A percentile compares a stretch with the other conserved stretches of the same genome.
Evolutionary conservation across 257 asterid species (phyloP).

Genomic region (Salvia miltiorrhiza): DNA sequence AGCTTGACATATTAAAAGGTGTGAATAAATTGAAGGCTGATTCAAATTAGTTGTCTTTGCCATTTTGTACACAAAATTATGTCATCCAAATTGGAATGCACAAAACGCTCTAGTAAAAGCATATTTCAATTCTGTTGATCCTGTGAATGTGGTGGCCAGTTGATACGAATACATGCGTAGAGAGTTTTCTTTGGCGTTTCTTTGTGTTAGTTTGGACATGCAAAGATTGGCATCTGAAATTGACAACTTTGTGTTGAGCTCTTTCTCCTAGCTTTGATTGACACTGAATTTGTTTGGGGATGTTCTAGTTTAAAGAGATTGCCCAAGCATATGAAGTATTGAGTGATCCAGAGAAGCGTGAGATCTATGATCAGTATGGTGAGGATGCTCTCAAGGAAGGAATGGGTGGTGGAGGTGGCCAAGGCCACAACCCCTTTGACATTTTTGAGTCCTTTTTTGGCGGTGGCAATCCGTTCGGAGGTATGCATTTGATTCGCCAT

Average conservation of each 20-base stretch:
- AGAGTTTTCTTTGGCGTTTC: neutral
- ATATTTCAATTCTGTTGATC: neutral
- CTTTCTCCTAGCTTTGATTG: neutral
- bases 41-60: neutral
- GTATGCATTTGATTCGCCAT: conserved; percentile 29
- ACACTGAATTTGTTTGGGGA: neutral
- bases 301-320: conserved; percentile 71
- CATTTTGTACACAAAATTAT: neutral
- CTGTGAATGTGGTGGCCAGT: neutral
- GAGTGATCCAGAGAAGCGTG: conserved; percentile 83
- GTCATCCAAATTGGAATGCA: neutral
- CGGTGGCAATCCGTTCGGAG: conserved; percentile 80
- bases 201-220: neutral
- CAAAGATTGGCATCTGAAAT: neutral
- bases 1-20: neutral
- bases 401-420: conserved; percentile 79
- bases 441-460: conserved; percentile 76
- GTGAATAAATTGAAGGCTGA: neutral
- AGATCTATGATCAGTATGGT: conserved; percentile 85
- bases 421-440: conserved; percentile 75
- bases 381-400: conserved; percentile 96
- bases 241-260: neutral
- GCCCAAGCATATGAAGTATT: conserved; percentile 87
- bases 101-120: neutral
- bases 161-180: neutral